Evolutionary conservation across 192 early-diverging fungal species (phyloP).

Genomic region (Gigaspora rosea): DNA sequence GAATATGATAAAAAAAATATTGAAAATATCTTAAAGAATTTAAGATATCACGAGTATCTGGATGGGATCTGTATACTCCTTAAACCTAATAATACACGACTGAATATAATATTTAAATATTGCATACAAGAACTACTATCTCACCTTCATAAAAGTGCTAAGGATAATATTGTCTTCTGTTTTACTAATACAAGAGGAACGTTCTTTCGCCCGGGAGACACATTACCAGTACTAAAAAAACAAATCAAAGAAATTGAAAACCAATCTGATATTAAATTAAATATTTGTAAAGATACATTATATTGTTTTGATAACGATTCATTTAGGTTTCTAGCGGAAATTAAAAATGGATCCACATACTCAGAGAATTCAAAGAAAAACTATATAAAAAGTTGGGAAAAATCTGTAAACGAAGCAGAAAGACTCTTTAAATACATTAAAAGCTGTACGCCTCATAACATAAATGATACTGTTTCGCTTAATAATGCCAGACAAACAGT

Average conservation of each 20-base stretch:
- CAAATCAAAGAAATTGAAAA: slow-evolving; percentile 24
- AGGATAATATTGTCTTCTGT: slow-evolving; percentile 37
- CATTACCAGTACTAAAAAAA: slow-evolving; percentile 28
- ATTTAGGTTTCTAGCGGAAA: slow-evolving; percentile 37
- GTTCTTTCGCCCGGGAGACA: slow-evolving; percentile 37
- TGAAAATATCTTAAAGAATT: slow-evolving; percentile 32
- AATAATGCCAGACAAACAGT: slow-evolving; percentile 34
- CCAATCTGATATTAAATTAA: slow-evolving; percentile 20
- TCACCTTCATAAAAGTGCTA: slow-evolving; percentile 34
- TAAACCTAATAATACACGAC: slow-evolving; percentile 13
- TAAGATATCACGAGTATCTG: slow-evolving; percentile 19
- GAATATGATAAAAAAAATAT: slow-evolving; percentile 33
- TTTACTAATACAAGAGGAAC: slow-evolving; percentile 38
- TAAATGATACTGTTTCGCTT: slow-evolving; percentile 37
- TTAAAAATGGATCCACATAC: slow-evolving; percentile 28
- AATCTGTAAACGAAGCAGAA: slow-evolving; percentile 32
- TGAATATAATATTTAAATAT: slow-evolving; percentile 31
- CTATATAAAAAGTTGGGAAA: slow-evolving; percentile 35
- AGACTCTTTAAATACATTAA: slow-evolving; percentile 31
- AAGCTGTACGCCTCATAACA: slow-evolving; percentile 24
- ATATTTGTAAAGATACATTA: slow-evolving; percentile 1
- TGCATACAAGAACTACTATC: slow-evolving; percentile 36
- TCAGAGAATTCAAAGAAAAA: slow-evolving; percentile 14
- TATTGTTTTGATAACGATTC: slow-evolving; percentile 40
- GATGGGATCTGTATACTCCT: slow-evolving; percentile 37